A percentile compares a stretch with the other conserved stretches of the same genome.
Evolutionary conservation across 257 asterid genomes (phyloP).

Genomic region (Forsythia suspensa): DNA sequence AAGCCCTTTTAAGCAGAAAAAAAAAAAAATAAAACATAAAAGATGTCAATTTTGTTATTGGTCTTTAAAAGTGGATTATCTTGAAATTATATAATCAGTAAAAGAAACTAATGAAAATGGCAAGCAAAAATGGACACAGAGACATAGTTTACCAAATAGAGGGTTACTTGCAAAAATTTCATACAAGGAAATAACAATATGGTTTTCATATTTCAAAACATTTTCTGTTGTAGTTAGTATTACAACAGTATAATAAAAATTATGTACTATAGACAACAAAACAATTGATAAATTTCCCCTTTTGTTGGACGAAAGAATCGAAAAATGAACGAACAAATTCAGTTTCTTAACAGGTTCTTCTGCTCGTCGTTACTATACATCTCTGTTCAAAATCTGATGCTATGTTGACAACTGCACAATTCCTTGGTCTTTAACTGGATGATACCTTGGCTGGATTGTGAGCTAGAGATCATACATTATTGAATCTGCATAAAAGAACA

Average conservation of each 20-base stretch:
- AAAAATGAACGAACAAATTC: neutral
- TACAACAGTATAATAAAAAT: conserved; percentile 16
- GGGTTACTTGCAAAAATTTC: neutral
- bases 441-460: neutral
- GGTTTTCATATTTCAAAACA: neutral
- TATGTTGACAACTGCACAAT: neutral
- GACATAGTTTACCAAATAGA: neutral
- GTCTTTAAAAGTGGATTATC: no score
- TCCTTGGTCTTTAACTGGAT: neutral
- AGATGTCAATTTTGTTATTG: no score
- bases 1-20: neutral
- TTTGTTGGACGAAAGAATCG: conserved; percentile 14
- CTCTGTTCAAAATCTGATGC: conserved; percentile 15
- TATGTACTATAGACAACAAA: conserved; percentile 1
- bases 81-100: no score
- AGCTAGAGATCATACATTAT: neutral
- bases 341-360: conserved; percentile 6
- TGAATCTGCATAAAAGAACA: conserved; percentile 2
- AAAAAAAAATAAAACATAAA: no score
- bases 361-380: conserved; percentile 16
- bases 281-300: neutral
- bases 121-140: conserved; percentile 4
- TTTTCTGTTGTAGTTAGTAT: conserved; percentile 9
- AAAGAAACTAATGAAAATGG: neutral
- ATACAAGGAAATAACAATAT: neutral